Evolutionary conservation across 1,284 basidiomycete genomes (phyloP), one percentile per base, ranked within the genome.

Genomic region (Puccinia brachypodii): DNA sequence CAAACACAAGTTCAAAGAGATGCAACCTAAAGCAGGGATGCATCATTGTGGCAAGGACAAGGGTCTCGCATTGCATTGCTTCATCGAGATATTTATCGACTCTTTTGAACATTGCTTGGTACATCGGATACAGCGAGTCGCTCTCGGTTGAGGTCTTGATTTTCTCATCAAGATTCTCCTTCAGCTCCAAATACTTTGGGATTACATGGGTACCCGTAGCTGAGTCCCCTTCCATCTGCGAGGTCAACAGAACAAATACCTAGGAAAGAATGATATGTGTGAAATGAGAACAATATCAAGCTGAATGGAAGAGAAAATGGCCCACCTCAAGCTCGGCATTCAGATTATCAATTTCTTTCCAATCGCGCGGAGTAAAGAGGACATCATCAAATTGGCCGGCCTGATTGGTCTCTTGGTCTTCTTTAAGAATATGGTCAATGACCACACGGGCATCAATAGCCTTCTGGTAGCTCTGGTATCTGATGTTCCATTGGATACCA

Each of bases 181-280:
- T 31, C 25, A 72, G 69, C 19, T 72, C 69, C 44, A 72, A 31
- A 50, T 69, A 69, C 25, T 42, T 69, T 3, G 66, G 66, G 25
- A 69, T 69, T 19, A 69, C 40, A 22, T 13, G 50, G 4, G 50
- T 22, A 53, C 50, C 50, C 4, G 50, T 9, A 22, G 19, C 8
- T 53, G 50, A 53, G n/a, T 53, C 19, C 4, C 50, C 50, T 22
- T 53, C 50, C 50, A 53, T 53, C 13, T 22, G 13, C n/a, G 8
- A 9, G 19, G 50, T 53, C 9, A 53, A 22, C 8, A 16, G 4
- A 9, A 53, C 50, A 53, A 53, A 53, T 16, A 53, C 50, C 50
- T 53, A 13, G 19, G 3, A 66, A 38, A 3, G 22, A 66, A 66
- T 22, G 22, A 50, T 11, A 50, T 11, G 38, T 66, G 33, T 14